These are phyloP conservation scores for Paramecium tetraurelia DNA, from an alignment of 73 alveolate species.

Conservation along the genomic window DNA sequence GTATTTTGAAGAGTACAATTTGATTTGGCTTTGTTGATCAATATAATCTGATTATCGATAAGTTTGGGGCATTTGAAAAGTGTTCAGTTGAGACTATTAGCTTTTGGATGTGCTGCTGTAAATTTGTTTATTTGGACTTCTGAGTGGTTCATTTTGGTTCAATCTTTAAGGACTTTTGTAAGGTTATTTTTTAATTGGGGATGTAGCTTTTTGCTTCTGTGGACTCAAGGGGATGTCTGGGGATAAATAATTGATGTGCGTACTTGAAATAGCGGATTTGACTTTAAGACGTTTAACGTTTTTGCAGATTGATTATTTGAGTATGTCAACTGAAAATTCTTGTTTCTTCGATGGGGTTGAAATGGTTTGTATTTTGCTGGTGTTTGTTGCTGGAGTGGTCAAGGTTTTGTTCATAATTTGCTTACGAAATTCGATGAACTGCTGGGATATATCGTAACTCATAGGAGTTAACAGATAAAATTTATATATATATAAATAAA, in stretches of 20 bases:
- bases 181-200: background rate
- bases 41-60: background rate
- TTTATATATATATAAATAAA: background rate
- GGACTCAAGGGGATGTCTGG: background rate
- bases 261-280: constrained; percentile 20
- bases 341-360: background rate
- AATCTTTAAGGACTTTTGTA: background rate
- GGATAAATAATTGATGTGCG: background rate
- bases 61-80: background rate
- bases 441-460: constrained; percentile 2
- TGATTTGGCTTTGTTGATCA: background rate
- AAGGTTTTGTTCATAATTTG: background rate
- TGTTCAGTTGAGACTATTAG: background rate
- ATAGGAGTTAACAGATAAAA: constrained; percentile 25
- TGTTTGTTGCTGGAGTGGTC: background rate
- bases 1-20: constrained; percentile 2
- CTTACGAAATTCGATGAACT: constrained; percentile 11
- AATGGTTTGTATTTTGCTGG: background rate
- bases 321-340: constrained; percentile 26
- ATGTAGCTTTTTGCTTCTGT: background rate
- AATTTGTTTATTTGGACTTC: background rate
- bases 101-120: background rate
- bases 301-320: background rate
- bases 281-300: background rate
- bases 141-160: background rate